Base-by-base conservation (phyloP, 208 protist genomes). In the Leishmania guyanensis region DNA sequence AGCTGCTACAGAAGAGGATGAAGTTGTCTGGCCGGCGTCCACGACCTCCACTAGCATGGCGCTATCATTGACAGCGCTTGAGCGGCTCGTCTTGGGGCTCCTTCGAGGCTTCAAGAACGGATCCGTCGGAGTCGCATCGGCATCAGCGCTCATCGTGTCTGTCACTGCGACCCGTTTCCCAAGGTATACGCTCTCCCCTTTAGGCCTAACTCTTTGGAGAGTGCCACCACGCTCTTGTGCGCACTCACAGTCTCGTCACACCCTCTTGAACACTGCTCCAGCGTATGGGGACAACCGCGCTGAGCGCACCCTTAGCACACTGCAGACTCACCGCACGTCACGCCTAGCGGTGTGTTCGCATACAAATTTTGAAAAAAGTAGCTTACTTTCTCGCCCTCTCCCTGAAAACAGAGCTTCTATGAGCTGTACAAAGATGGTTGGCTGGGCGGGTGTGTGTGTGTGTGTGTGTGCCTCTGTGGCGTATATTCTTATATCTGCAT, bases 31-130 rank as follows among this genome's bases (percentile, higher is more conserved):
- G 51, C 43, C 14, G 48, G 20, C 71, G 50, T 60, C 33, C 50
- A 60, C 29, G 20, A 60, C 51, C 50, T 76, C 71, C 33, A 48
- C 50, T 43, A 58, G 20, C 65, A 50, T 66, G 22, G 17, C 53
- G 66, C 65, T 46, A 5, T 10, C n/a, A n/a, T 33, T 50, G 20
- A 1, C 3, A 56, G n/a, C 46, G 36, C 33, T 36, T 20, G 39
- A 50, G 16, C 60, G 76, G 9, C 43, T 65, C 36, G 54, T 17
- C 39, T 0, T 71, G 26, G n/a, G 68, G 72, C 69, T 78, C 29
- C 51, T 74, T 53, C 77, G 70, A 9, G 81, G 70, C 43, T 80
- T 80, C 26, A 85, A 78, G 51, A 85, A 85, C 8, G 81, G 81
- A 58, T 85, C 81, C 36, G 70, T 46, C 10, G 77, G 81, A 46